Percentiles rank a stretch among this genome's conserved stretches.
phyloP scores from a whole-genome alignment of 78 protist genomes.

The Dictyostelium discoideum region dicty_2.7 NC_007090.3:2490501-2491000 shows the following conservation, averaged over 20 bases:
- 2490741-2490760: neutral
- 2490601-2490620: neutral
- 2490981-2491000: neutral
- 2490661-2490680: neutral
- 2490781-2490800: neutral
- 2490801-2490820: neutral
- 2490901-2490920: neutral
- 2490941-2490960: neutral
- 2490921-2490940: neutral
- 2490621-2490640: neutral
- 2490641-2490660: neutral
- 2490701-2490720: neutral
- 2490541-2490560: constrained; percentile 76
- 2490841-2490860: neutral
- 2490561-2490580: constrained; percentile 69
- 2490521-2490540: constrained; percentile 93
- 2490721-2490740: neutral
- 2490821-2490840: neutral
- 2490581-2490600: constrained; percentile 41
- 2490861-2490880: neutral
- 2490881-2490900: neutral
- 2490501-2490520: constrained; percentile 92
- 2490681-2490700: neutral
- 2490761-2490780: neutral
- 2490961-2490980: neutral